Conservation (phyloP, 306 rosid species). For the Arachis stenosperma region DNA sequence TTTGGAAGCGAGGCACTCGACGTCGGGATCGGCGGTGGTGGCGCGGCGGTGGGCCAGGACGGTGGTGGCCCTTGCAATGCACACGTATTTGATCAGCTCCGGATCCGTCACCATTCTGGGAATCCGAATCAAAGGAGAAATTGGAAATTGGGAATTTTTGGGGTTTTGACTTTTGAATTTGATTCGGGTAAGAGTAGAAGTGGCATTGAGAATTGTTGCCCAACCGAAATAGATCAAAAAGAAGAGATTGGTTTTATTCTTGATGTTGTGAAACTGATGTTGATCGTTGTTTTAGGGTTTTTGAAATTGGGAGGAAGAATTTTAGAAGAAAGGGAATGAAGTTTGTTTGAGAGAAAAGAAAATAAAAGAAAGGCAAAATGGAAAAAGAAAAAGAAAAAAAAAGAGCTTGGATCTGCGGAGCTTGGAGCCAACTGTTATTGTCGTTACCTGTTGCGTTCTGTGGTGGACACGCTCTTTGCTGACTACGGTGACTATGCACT, state of each 20-base stretch:
- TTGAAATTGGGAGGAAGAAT: not conserved
- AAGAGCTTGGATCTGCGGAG: not conserved
- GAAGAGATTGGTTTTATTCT: not conserved
- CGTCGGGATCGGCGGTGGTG: slow-evolving; percentile 42
- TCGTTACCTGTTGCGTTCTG: not conserved
- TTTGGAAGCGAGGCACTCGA: slow-evolving; percentile 61
- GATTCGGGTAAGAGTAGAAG: not conserved
- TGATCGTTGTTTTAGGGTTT: not conserved
- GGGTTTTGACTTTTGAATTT: not conserved
- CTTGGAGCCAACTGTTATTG: not conserved
- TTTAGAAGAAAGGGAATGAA: not conserved
- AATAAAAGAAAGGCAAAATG: not conserved
- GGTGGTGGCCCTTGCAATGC: slow-evolving; percentile 73
- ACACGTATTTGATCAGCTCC: slow-evolving; percentile 59
- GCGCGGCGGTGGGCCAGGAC: slow-evolving; percentile 60
- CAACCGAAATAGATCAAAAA: not conserved
- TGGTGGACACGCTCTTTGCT: not conserved
- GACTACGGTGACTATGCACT: no score
- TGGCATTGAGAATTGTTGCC: not conserved
- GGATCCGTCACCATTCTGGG: slow-evolving; percentile 61
- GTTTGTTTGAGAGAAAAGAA: not conserved
- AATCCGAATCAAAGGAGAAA: not conserved
- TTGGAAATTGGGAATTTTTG: not conserved
- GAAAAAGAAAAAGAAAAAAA: not conserved
- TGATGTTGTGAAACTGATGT: not conserved